Percentiles rank a stretch among this genome's conserved stretches.
These are phyloP conservation scores for Globisporangium irregulare DNA, from an alignment of 352 stramenopile species.

Conservation along the genomic window DNA sequence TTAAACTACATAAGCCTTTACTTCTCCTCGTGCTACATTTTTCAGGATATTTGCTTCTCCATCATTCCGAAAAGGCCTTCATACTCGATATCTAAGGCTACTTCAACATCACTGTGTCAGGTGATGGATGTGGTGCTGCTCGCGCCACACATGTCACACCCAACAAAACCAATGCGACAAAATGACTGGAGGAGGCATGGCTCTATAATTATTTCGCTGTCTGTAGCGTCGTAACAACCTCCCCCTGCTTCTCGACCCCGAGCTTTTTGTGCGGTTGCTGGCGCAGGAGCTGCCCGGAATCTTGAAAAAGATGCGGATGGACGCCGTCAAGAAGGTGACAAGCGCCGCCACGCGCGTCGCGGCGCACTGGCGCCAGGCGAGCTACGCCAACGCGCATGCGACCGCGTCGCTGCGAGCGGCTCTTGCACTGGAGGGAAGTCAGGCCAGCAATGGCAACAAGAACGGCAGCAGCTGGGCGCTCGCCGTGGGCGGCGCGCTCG, in stretches of 20 bases:
- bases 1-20: too few species aligned
- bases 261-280: slow-evolving; percentile 7
- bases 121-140: not conserved
- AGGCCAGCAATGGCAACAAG: slow-evolving; percentile 19
- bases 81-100: not conserved
- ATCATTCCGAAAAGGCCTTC: not conserved
- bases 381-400: slow-evolving; percentile 28
- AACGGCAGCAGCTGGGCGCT: slow-evolving; percentile 21
- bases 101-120: not conserved
- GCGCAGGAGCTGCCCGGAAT: slow-evolving; percentile 18
- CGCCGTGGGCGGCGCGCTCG: slow-evolving; percentile 30
- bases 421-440: slow-evolving; percentile 41
- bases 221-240: not conserved
- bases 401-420: slow-evolving; percentile 39
- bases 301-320: slow-evolving; percentile 50
- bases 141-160: slow-evolving; percentile 16
- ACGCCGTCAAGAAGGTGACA: slow-evolving; percentile 40
- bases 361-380: slow-evolving; percentile 24
- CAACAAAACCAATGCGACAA: not conserved
- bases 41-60: not conserved
- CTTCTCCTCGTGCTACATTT: too few species aligned
- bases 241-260: not conserved
- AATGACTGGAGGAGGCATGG: slow-evolving; percentile 10
- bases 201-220: not conserved
- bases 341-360: slow-evolving; percentile 42